Base-by-base conservation (phyloP, 768 basidiomycete genomes). In the Termitomyces eurrhizus region DNA sequence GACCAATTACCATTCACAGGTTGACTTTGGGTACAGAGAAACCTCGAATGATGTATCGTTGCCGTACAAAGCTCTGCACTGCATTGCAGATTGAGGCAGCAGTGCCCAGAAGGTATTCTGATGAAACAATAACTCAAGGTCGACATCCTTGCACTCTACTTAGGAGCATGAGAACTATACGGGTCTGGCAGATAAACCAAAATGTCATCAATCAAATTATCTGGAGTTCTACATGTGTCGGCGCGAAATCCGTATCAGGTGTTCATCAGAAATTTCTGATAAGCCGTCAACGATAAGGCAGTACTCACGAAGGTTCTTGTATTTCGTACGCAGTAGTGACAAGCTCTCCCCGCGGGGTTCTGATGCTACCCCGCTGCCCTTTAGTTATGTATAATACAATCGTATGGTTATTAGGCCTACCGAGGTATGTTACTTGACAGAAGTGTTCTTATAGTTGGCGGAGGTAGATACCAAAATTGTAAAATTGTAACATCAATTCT, bases 261-360 rank as follows among this genome's bases (percentile, higher is more conserved):
- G 50, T 52, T 52, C 57, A 58, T 52, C 50, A 58, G 41, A 52
- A 52, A 52, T 42, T 29, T 52, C 42, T n/a, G 32, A 52, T 45
- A 35, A 21, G 29, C 12, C 52, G 16, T 24, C 13, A 37, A 52
- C 8, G 24, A 26, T 7, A 35, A 24, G 48, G 26, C 26, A 51
- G 42, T 21, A 44, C n/a, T n/a, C n/a, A 6, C 35, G 35, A 18
- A 7, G 26, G 18, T n/a, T 8, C 8, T 21, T 8, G 35, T 18
- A 2, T 24, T n/a, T n/a, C n/a, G n/a, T n/a, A n/a, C n/a, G n/a
- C n/a, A n/a, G n/a, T n/a, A n/a, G n/a, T n/a, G n/a, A n/a, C n/a
- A n/a, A n/a, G n/a, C n/a, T n/a, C n/a, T n/a, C n/a, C n/a, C n/a
- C n/a, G n/a, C n/a, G n/a, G n/a, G n/a, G n/a, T n/a, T n/a, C n/a